phyloP scores from a whole-genome alignment of 1,284 basidiomycete species.

The Irpex rosettiformis region DNA sequence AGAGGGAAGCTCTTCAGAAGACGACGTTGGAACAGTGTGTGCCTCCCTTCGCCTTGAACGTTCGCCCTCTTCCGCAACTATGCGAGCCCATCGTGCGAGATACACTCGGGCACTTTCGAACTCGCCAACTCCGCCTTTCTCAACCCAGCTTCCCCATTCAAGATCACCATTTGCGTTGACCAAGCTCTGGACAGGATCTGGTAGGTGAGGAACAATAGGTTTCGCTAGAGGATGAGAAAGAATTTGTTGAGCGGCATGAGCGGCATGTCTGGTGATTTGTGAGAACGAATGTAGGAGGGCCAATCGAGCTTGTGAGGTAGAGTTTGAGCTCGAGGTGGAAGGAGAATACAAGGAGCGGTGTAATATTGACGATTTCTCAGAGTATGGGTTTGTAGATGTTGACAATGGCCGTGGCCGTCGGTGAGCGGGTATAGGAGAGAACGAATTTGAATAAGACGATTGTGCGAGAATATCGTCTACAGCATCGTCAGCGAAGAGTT shows the following conservation, averaged over 20 bases:
- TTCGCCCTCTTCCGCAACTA: constrained; percentile 95
- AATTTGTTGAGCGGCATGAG: constrained; percentile 88
- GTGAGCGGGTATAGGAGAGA: constrained; percentile 81
- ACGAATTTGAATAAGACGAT: constrained; percentile 71
- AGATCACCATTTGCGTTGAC: constrained; percentile 83
- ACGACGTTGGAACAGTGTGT: constrained; percentile 51
- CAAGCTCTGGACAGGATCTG: constrained; percentile 84
- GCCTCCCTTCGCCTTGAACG: constrained; percentile 77
- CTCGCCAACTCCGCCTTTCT: constrained; percentile 85
- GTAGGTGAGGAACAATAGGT: constrained; percentile 91
- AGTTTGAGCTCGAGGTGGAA: constrained; percentile 40
- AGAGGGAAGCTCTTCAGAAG: constrained; percentile 43
- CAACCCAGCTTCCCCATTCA: constrained; percentile 84
- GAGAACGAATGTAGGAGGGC: constrained; percentile 84
- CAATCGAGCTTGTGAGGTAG: constrained; percentile 64
- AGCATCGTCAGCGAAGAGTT: constrained; percentile 76
- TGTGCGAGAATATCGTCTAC: constrained; percentile 79
- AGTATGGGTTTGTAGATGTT: constrained; percentile 51
- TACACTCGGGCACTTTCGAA: constrained; percentile 97
- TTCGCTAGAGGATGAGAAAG: constrained; percentile 92
- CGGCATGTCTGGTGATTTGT: constrained; percentile 84
- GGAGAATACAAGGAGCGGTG: constrained; percentile 63
- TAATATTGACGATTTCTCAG: constrained; percentile 68
- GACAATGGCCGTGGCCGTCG: constrained; percentile 68
- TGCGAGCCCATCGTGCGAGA: constrained; percentile 93